phyloP scores from a whole-genome alignment of 768 basidiomycete species.

The Lactarius trivialis region DNA sequence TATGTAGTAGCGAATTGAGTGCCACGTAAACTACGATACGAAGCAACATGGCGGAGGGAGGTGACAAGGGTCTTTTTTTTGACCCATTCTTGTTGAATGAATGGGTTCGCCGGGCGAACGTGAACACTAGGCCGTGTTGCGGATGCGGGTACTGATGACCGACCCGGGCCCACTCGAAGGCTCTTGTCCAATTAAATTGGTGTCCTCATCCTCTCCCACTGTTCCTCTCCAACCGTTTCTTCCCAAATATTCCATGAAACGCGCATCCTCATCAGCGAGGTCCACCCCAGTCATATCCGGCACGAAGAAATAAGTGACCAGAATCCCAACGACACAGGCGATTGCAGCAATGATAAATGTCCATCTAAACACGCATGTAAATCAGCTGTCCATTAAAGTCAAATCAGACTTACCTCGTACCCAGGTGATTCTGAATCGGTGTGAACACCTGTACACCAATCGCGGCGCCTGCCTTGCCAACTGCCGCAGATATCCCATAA shows the following conservation, averaged over 20 bases:
- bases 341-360: slow-evolving; percentile 64
- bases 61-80: background rate
- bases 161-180: too few species aligned
- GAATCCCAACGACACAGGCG: slow-evolving; percentile 54
- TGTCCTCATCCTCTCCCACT: slow-evolving; percentile 34
- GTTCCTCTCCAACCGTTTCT: slow-evolving; percentile 61
- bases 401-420: slow-evolving; percentile 41
- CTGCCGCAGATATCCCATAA: slow-evolving; percentile 60
- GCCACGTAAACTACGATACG: background rate
- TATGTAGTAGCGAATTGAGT: background rate
- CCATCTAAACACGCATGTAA: slow-evolving; percentile 36
- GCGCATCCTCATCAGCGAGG: slow-evolving; percentile 57
- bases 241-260: slow-evolving; percentile 52
- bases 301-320: slow-evolving; percentile 64
- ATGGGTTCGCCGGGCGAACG: background rate
- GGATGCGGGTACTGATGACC: too few species aligned
- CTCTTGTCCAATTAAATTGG: too few species aligned
- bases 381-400: background rate
- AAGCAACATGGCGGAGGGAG: slow-evolving; percentile 11
- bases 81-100: too few species aligned
- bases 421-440: slow-evolving; percentile 58
- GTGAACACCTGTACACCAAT: slow-evolving; percentile 65
- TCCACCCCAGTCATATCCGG: slow-evolving; percentile 63
- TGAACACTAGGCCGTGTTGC: too few species aligned
- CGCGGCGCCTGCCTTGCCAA: slow-evolving; percentile 66